Evolutionary conservation across 2,329 filamentous ascomycete species (phyloP).

Genomic region (Coleophoma eucalyptorum): DNA sequence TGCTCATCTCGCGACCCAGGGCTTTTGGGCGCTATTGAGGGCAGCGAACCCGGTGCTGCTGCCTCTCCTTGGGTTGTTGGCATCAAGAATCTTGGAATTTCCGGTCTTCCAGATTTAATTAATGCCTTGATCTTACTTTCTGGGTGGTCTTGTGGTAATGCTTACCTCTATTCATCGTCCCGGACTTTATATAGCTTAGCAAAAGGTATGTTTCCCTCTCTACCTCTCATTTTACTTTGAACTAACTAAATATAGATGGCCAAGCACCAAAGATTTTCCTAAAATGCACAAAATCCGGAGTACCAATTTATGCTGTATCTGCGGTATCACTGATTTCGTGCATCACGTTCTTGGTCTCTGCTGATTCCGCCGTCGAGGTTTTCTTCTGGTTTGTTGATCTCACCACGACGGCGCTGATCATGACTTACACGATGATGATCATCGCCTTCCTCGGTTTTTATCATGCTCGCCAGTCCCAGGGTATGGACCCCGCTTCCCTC

Average conservation of each 20-base stretch:
- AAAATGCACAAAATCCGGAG: conserved; percentile 41
- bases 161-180: conserved; percentile 44
- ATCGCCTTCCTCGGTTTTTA: conserved; percentile 43
- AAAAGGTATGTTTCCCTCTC: too few relatives aligned
- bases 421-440: conserved; percentile 42
- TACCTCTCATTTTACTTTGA: too few relatives aligned
- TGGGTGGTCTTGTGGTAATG: conserved; percentile 49
- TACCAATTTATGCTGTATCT: conserved; percentile 41
- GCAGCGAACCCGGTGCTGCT: conserved; percentile 38
- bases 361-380: conserved; percentile 36
- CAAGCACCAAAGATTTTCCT: conserved; percentile 45
- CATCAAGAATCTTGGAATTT: conserved; percentile 41
- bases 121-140: conserved; percentile 48
- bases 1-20: conserved; percentile 31
- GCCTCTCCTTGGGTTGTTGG: conserved; percentile 43
- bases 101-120: conserved; percentile 43
- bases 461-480: conserved; percentile 49
- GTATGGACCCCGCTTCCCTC: conserved; percentile 40
- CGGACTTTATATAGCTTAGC: too few relatives aligned
- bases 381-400: conserved; percentile 52
- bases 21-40: conserved; percentile 29
- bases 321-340: conserved; percentile 34
- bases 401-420: conserved; percentile 41
- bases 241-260: conserved; percentile 44
- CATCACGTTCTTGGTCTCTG: conserved; percentile 42